Percentiles rank a stretch among this genome's conserved stretches.
phyloP scores from a whole-genome alignment of 2,329 filamentous ascomycete genomes.

The Colletotrichum truncatum region DNA sequence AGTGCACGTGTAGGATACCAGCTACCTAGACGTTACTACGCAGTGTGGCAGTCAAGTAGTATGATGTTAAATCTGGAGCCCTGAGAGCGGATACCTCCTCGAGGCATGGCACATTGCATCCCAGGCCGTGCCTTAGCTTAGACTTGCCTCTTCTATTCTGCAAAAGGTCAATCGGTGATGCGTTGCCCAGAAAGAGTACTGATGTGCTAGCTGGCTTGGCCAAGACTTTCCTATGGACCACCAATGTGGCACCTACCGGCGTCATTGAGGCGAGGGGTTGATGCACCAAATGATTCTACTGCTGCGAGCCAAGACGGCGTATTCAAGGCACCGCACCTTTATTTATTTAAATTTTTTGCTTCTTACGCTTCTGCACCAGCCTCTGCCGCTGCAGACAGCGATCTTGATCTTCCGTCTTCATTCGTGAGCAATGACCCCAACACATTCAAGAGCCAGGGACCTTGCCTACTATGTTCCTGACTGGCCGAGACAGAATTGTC shows the following conservation, averaged over 20 bases:
- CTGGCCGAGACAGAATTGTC: background rate
- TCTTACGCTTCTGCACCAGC: background rate
- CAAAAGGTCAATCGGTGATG: too few relatives aligned
- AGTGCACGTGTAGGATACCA: background rate
- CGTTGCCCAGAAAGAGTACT: too few relatives aligned
- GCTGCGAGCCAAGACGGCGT: constrained; percentile 20
- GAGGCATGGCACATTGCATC: background rate
- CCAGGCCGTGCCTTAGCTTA: background rate
- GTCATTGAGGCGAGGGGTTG: constrained; percentile 25
- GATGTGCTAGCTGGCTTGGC: background rate
- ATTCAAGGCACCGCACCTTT: constrained; percentile 20
- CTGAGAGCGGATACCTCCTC: constrained; percentile 11
- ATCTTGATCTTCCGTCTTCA: background rate
- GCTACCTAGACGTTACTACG: too few relatives aligned
- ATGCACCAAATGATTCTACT: constrained; percentile 18
- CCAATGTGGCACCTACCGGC: constrained; percentile 17
- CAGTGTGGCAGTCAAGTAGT: too few relatives aligned
- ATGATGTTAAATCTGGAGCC: too few relatives aligned
- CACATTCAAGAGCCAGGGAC: background rate
- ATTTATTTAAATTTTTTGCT: background rate
- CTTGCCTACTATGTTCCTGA: background rate
- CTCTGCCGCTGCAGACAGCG: background rate
- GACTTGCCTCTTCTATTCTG: background rate
- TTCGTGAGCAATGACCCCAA: too few relatives aligned
- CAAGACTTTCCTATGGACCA: background rate